phyloP scores from a whole-genome alignment of 202 grass and related monocot genomes.

The Zizania palustris region DNA sequence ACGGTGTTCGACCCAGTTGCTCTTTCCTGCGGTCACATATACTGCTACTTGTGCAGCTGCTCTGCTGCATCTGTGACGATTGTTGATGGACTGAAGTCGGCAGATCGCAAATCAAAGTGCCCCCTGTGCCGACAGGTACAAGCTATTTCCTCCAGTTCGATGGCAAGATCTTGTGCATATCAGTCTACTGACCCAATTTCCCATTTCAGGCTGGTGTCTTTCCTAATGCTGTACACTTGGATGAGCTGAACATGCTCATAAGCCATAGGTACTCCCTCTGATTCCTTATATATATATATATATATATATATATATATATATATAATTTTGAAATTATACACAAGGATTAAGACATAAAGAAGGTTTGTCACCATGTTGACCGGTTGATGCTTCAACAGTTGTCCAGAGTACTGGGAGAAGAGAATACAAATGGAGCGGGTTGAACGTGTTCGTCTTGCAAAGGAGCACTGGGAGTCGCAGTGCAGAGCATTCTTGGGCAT shows the following conservation, averaged over 20 bases:
- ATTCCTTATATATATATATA: no score
- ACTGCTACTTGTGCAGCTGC: slow-evolving; percentile 82
- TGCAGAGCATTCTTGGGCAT: slow-evolving; percentile 78
- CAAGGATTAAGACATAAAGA: no score
- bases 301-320: no score
- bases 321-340: no score
- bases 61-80: slow-evolving; percentile 78
- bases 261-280: slow-evolving; percentile 46
- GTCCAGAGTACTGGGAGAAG: slow-evolving; percentile 75
- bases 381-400: slow-evolving; percentile 49
- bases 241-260: slow-evolving; percentile 73
- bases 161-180: background rate
- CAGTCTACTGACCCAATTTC: slow-evolving; percentile 1
- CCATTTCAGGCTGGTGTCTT: slow-evolving; percentile 65
- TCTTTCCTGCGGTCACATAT: slow-evolving; percentile 86
- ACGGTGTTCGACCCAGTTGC: slow-evolving; percentile 76
- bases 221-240: slow-evolving; percentile 58
- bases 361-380: no score
- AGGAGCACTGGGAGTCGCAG: slow-evolving; percentile 84
- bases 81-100: slow-evolving; percentile 68
- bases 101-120: slow-evolving; percentile 67
- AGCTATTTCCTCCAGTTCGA: background rate
- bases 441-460: slow-evolving; percentile 71
- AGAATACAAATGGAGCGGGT: slow-evolving; percentile 59
- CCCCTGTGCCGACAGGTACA: slow-evolving; percentile 73